Evolutionary conservation across 1,284 basidiomycete genomes (phyloP).

Genomic region (Chalciporus piperatoides): DNA sequence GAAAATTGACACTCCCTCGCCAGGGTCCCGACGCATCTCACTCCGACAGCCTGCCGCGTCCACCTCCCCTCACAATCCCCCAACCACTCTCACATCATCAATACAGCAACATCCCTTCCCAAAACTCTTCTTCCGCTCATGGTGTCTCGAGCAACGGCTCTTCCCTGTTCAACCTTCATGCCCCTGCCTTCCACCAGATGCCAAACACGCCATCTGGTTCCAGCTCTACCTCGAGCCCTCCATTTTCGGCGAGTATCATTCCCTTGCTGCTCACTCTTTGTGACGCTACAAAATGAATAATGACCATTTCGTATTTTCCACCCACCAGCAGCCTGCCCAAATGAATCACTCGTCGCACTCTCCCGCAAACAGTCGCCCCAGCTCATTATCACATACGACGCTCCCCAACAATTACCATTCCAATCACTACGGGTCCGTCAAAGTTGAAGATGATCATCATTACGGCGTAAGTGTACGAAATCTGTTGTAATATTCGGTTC

Average conservation of each 20-base stretch:
- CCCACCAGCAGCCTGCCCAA: slow-evolving; percentile 56
- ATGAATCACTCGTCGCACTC: slow-evolving; percentile 51
- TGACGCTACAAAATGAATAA: slow-evolving; percentile 47
- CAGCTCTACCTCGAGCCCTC: slow-evolving; percentile 68
- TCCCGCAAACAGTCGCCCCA: slow-evolving; percentile 43
- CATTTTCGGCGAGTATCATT: slow-evolving; percentile 76
- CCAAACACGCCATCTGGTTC: slow-evolving; percentile 69
- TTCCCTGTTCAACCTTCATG: slow-evolving; percentile 48
- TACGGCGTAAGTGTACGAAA: slow-evolving; percentile 45
- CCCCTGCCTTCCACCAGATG: slow-evolving; percentile 51
- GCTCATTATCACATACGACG: slow-evolving; percentile 34
- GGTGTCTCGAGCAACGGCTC: slow-evolving; percentile 33
- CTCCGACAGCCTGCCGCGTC: slow-evolving; percentile 44
- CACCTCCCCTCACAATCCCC: slow-evolving; percentile 61
- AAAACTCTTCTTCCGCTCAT: slow-evolving; percentile 35
- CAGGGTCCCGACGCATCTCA: slow-evolving; percentile 28
- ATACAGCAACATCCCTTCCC: slow-evolving; percentile 27
- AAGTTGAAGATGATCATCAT: slow-evolving; percentile 65
- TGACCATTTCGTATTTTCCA: slow-evolving; percentile 35
- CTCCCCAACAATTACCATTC: slow-evolving; percentile 31
- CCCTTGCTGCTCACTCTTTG: slow-evolving; percentile 29
- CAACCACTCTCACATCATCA: slow-evolving; percentile 41
- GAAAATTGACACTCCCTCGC: not conserved
- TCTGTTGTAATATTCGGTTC: slow-evolving; percentile 2
- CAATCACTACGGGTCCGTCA: slow-evolving; percentile 46